These are phyloP conservation scores for Epichloe baconii DNA, from an alignment of 2,329 filamentous ascomycete species.

Conservation along the genomic window DNA sequence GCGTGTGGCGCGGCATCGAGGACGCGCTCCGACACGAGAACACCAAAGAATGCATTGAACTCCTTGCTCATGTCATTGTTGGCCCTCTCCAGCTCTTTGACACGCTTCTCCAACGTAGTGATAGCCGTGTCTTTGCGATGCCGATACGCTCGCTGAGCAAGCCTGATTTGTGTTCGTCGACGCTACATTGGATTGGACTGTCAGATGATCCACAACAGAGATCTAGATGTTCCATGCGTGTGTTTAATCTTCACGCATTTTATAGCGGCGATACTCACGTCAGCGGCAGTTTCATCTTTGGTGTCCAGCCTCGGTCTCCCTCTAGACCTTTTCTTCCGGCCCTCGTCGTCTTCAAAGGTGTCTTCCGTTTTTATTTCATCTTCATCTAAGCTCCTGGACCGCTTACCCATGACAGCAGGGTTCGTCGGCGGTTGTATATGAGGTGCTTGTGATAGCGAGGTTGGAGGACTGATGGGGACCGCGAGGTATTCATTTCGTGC, in stretches of 20 bases:
- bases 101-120: conserved; percentile 54
- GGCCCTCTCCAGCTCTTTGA: conserved; percentile 52
- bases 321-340: conserved; percentile 47
- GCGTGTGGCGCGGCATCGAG: conserved; percentile 44
- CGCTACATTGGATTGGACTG: conserved; percentile 34
- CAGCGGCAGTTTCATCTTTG: conserved; percentile 64
- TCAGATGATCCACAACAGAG: background rate
- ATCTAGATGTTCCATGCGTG: background rate
- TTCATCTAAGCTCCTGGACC: conserved; percentile 10
- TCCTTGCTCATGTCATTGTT: conserved; percentile 63
- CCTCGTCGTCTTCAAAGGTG: conserved; percentile 22
- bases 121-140: conserved; percentile 77
- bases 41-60: conserved; percentile 55
- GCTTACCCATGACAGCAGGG: background rate
- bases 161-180: conserved; percentile 73
- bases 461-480: background rate
- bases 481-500: background rate
- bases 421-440: background rate
- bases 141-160: conserved; percentile 76
- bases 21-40: conserved; percentile 43
- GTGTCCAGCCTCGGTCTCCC: conserved; percentile 64
- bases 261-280: conserved; percentile 42
- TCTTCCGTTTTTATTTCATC: conserved; percentile 6
- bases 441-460: background rate
- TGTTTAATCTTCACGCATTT: background rate